A percentile compares a stretch with the other conserved stretches of the same genome.
These are phyloP conservation scores for Orychophragmus violaceus DNA, from an alignment of 345 rosid species.

Conservation along the genomic window DNA sequence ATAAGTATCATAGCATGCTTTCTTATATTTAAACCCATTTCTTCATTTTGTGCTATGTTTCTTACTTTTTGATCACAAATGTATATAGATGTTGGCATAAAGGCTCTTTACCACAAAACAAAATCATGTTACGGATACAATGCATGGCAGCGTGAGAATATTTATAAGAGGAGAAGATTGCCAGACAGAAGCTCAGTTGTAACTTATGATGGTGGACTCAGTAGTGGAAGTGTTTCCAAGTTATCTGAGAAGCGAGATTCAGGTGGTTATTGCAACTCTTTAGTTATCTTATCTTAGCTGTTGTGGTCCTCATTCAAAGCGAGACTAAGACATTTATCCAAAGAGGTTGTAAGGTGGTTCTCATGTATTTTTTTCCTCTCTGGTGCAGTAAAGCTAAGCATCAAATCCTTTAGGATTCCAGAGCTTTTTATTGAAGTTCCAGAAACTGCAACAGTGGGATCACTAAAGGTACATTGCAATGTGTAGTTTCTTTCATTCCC, in stretches of 20 bases:
- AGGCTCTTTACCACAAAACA: no score
- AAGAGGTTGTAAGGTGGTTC: constrained; percentile 12
- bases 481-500: neutral
- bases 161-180: constrained; percentile 60
- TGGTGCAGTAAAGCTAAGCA: constrained; percentile 80
- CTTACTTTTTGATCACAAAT: constrained; percentile 8
- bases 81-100: no score
- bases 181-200: no score
- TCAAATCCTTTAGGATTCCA: constrained; percentile 81
- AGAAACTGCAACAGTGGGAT: constrained; percentile 63
- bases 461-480: constrained; percentile 26
- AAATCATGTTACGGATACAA: constrained; percentile 45
- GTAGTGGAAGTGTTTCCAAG: no score
- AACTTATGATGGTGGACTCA: constrained; percentile 76
- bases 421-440: constrained; percentile 86
- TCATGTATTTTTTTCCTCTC: constrained; percentile 23
- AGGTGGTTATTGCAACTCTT: constrained; percentile 15
- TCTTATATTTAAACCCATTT: neutral
- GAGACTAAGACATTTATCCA: neutral
- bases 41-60: neutral
- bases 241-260: constrained; percentile 46
- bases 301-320: constrained; percentile 35
- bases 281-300: constrained; percentile 6
- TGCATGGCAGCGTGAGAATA: constrained; percentile 34
- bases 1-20: constrained; percentile 35